phyloP scores from a whole-genome alignment of 306 rosid genomes.

The Rubus idaeus region DNA sequence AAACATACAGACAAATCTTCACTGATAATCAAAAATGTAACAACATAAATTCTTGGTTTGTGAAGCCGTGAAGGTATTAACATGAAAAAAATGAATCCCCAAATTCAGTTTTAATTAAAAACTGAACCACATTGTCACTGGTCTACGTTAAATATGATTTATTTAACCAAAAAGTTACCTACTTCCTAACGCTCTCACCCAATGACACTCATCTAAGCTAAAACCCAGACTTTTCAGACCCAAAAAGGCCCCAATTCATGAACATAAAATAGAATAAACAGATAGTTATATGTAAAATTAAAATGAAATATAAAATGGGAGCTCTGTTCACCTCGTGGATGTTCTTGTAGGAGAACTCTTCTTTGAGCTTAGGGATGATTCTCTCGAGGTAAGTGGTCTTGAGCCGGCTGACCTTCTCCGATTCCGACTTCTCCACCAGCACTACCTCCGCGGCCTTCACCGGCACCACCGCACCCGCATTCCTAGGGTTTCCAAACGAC shows the following conservation, averaged over 20 bases:
- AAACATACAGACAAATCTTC: not conserved
- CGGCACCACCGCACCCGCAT: conserved; percentile 30
- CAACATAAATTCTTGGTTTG: too few species aligned
- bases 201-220: too few species aligned
- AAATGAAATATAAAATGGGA: not conserved
- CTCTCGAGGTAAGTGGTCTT: conserved; percentile 60
- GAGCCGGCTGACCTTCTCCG: conserved; percentile 61
- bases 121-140: not conserved
- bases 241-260: conserved; percentile 4
- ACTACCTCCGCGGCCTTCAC: conserved; percentile 64
- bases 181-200: not conserved
- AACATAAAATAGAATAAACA: not conserved
- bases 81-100: too few species aligned
- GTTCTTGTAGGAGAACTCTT: conserved; percentile 78
- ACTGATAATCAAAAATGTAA: not conserved
- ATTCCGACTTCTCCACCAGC: conserved; percentile 81
- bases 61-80: too few species aligned
- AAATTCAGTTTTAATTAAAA: too few species aligned
- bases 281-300: not conserved
- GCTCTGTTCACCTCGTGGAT: conserved; percentile 53
- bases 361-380: conserved; percentile 76
- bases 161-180: not conserved
- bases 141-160: not conserved
- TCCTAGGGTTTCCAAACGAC: conserved; percentile 32
- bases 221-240: not conserved